Evolutionary conservation across 768 basidiomycete genomes (phyloP), one percentile per base, ranked within the genome.

Genomic region (Leccinellum rugosiceps): DNA sequence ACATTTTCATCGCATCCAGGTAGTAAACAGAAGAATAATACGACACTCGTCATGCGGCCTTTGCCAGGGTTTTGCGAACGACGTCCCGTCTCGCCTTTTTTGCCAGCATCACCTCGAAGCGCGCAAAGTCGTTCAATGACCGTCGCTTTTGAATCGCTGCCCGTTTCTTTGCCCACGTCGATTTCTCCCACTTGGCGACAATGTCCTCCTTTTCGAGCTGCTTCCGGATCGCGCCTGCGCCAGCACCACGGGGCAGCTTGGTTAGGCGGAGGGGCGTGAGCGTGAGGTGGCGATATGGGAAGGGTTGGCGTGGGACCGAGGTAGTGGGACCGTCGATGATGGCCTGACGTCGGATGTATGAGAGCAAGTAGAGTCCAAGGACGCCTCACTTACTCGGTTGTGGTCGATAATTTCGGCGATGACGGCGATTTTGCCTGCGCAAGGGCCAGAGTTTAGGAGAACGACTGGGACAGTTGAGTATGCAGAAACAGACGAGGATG

Each of bases 351-450:
- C 34, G 19, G 8, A 38, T 9, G 21, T 38, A 6, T 49, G 48
- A 52, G 30, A 3, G 8, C 45, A 21, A 19, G 15, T 1, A 44
- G 7, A 50, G 5, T n/a, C 38, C 3, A 45, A 13, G 44, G 38
- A 41, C 38, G 38, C 10, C n/a, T 43, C 48, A 11, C 5, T 60
- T 72, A 97, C 96, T 73, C 95, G 86, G 82, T 94, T 96, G 83
- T 98, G 96, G 85, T 98, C 97, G 63, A 98, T 95, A 76, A 98
- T 95, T 76, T 98, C 94, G 51, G 86, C 87, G 74, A 99, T 95
- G 62, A 94, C 89, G 55, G 97, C 97, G 67, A 97, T 92, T 75
- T 87, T 90, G 65, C 94, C 94, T 46, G 85, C 80, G 58, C 78
- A 83, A 56, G 92, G 92, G 55, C 96, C 96, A 57, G 87, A 75